Evolutionary conservation across 2,329 filamentous ascomycete species (phyloP).

Genomic region (Onygenales sp.): DNA sequence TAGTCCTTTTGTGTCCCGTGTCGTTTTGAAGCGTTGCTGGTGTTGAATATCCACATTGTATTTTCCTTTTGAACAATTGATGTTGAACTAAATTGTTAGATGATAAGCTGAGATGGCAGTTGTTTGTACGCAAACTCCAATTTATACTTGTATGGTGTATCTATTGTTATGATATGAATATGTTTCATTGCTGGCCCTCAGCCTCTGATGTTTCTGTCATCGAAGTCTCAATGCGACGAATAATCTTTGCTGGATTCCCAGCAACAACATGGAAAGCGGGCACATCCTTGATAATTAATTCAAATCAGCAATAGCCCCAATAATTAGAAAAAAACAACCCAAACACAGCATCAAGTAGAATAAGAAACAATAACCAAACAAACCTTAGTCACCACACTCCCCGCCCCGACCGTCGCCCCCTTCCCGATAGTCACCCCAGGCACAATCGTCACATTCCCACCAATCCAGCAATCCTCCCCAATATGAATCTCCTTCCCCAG

Average conservation of each 20-base stretch:
- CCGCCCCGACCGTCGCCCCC: conserved; percentile 66
- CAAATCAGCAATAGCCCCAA: conserved; percentile 1
- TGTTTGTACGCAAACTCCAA: too few species aligned
- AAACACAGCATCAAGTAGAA: not conserved
- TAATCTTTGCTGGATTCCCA: conserved; percentile 31
- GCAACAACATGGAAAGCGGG: conserved; percentile 33
- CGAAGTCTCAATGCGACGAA: conserved; percentile 30
- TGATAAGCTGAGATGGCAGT: too few species aligned
- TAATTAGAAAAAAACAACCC: not conserved
- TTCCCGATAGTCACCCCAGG: conserved; percentile 70
- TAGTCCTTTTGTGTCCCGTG: too few species aligned
- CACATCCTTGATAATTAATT: conserved; percentile 23
- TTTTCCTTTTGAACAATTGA: too few species aligned
- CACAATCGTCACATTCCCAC: conserved; percentile 60
- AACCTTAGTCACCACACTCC: conserved; percentile 71
- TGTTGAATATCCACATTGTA: too few species aligned
- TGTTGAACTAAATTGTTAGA: too few species aligned
- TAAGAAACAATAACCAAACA: not conserved
- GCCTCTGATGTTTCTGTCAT: conserved; percentile 16
- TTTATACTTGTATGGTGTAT: too few species aligned
- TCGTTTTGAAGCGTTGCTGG: too few species aligned
- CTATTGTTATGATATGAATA: not conserved
- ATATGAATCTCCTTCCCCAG: conserved; percentile 62
- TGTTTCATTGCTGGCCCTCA: not conserved
- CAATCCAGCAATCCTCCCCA: conserved; percentile 74